These are phyloP conservation scores for Mesembryanthemum crystallinum DNA, from an alignment of 148 eudicot species.

Conservation along the genomic window DNA sequence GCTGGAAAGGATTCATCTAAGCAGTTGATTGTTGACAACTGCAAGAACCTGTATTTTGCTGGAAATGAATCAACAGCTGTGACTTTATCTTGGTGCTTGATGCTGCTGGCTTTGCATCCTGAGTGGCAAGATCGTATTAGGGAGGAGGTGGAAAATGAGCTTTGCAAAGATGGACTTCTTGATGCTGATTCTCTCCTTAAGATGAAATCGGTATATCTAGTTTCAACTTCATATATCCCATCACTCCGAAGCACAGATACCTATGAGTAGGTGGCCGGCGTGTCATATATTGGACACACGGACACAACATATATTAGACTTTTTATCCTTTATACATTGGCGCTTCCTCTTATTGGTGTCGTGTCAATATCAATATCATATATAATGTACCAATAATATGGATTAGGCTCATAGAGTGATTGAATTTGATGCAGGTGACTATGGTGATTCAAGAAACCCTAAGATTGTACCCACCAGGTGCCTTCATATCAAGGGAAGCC, in stretches of 20 bases:
- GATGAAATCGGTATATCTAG: constrained; percentile 57
- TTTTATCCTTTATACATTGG: too few relatives aligned
- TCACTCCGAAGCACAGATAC: too few relatives aligned
- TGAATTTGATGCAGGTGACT: constrained; percentile 39
- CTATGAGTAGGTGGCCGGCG: too few relatives aligned
- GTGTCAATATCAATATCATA: too few relatives aligned
- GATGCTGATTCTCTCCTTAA: constrained; percentile 57
- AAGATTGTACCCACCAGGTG: constrained; percentile 78
- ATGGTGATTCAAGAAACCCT: constrained; percentile 87
- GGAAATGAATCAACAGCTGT: constrained; percentile 87
- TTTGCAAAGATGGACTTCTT: constrained; percentile 23
- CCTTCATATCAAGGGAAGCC: constrained; percentile 83
- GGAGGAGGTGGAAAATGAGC: constrained; percentile 36
- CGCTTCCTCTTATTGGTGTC: too few relatives aligned
- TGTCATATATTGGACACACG: too few relatives aligned
- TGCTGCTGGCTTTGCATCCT: constrained; percentile 68
- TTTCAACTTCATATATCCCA: too few relatives aligned
- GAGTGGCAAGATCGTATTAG: constrained; percentile 73
- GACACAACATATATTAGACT: too few relatives aligned
- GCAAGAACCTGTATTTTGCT: constrained; percentile 87
- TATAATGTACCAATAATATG: too few relatives aligned
- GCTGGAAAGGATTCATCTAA: constrained; percentile 43
- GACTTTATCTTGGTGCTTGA: constrained; percentile 84
- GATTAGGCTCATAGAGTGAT: too few relatives aligned
- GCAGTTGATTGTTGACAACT: constrained; percentile 69